Percentiles rank a stretch among this genome's conserved stretches.
phyloP scores from a whole-genome alignment of 306 rosid species.

The Biancaea sappan region DNA sequence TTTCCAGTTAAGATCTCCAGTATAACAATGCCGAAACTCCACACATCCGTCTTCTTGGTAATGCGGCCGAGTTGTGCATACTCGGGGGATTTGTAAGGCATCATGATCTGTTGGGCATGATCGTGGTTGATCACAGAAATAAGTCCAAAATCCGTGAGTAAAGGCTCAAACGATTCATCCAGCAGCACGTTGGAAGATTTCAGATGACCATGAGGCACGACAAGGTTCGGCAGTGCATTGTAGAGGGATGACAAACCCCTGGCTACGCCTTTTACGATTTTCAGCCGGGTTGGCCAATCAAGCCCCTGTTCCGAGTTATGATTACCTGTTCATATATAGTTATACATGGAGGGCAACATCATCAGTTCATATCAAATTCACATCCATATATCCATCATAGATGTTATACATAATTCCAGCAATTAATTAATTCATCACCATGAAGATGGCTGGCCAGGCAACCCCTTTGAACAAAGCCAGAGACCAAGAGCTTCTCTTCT shows the following conservation, averaged over 20 bases:
- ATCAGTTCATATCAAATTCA: too few relatives aligned
- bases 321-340: conserved; percentile 46
- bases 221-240: conserved; percentile 60
- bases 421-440: conserved; percentile 39
- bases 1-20: conserved; percentile 77
- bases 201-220: conserved; percentile 84
- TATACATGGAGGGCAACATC: too few relatives aligned
- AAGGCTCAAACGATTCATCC: conserved; percentile 63
- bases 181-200: conserved; percentile 90
- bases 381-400: too few relatives aligned
- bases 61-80: conserved; percentile 71
- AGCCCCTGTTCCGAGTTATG: conserved; percentile 60
- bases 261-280: conserved; percentile 75
- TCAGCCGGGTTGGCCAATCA: conserved; percentile 80
- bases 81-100: conserved; percentile 95
- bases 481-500: conserved; percentile 86
- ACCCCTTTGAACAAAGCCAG: conserved; percentile 62
- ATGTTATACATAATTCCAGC: too few relatives aligned
- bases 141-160: conserved; percentile 71
- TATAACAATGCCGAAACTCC: conserved; percentile 86
- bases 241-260: conserved; percentile 71
- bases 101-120: conserved; percentile 66
- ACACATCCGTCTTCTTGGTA: conserved; percentile 81
- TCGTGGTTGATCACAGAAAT: conserved; percentile 67
- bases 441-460: conserved; percentile 88